Base-by-base conservation (phyloP, 768 basidiomycete genomes). In the Leccinum longicurvipes region DNA sequence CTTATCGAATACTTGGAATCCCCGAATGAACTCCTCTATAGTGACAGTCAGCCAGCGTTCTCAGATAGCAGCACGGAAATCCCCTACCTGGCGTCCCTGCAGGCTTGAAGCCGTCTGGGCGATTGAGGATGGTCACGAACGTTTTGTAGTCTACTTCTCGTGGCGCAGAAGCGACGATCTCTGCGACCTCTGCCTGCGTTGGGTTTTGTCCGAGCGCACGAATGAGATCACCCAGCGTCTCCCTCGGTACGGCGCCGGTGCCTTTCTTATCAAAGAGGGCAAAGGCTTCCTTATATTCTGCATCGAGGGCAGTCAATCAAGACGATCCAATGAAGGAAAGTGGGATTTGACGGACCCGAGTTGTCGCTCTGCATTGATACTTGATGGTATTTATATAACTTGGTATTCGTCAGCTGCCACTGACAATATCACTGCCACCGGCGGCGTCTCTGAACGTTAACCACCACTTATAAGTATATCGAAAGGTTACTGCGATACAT, bases 201-300 rank as follows among this genome's bases (percentile, higher is more conserved):
- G 97, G 97, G 71, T 99, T 99, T 77, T 98, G 97, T 3, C 97
- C 97, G 3, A 99, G 77, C 0, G 93, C 93, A 44, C 97, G 84
- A 15, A 99, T 76, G 10, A 99, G 82, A 71, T 98, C 96, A 9
- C 97, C 97, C 1, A 99, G 76, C 0, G 86, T 87, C 58, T 94
- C 90, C 3, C 89, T 77, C 1, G 94, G 89, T 28, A 99, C 91
- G 14, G 89, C 81, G 15, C 94, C 94, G 2, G 89, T 91, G 34
- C 97, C 97, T 62, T 86, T 86, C 78, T 98, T 98, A 77, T 99
- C 97, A 72, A 98, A 98, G 29, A 99, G 85, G 45, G 97, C 94
- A 66, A 98, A 98, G 2, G 95, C 95, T 73, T 98, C 93, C 67
- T 93, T 92, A 79, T 95, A 95, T 74, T 95, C 93, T 91, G 74